Base-by-base conservation (phyloP, 1,284 basidiomycete genomes). In the Wolfiporia cocos region DNA sequence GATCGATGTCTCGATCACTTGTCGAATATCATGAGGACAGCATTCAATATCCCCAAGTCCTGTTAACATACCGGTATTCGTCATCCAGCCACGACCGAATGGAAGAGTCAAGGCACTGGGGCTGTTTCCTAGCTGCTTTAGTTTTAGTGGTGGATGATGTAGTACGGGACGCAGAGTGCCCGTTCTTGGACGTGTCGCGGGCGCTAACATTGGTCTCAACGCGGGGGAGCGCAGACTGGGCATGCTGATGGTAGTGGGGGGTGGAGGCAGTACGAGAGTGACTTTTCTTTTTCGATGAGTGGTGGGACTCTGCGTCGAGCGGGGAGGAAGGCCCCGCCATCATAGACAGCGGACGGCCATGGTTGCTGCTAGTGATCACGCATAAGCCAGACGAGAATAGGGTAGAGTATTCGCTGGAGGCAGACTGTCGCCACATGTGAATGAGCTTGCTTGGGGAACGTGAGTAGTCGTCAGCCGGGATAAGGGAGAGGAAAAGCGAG, bases 321-420 rank as follows among this genome's bases (percentile, higher is more conserved):
- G 39, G 43, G 20, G 43, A n/a, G n/a, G 43, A 44, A 20, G 34
- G 34, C 4, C 19, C 21, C 26, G 24, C 36, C 17, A 38, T 46
- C 44, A 38, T 30, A 36, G 39, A 46, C 7, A 36, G 26, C 17
- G 44, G 44, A 2, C 36, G 24, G 21, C 18, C 20, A 34, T 34
- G 10, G 36, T 10, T 37, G 10, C 17, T 34, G 21, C 33, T 20
- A 26, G 44, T 26, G 7, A 43, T 43, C 17, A 32, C 37, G 4
- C 21, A 19, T n/a, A 47, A 23, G 24, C 45, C 45, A 28, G 45
- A 42, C 29, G 36, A 39, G 34, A 47, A 47, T 22, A 47, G 40
- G 22, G 30, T 39, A 10, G 45, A 47, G 37, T 47, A 47, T 15
- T 14, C 14, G 20, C 39, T 37, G 19, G 10, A 26, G 22, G 36